Evolutionary conservation across 805 yeast species (phyloP), one percentile per base, ranked within the genome.

Genomic region (Dipodascopsis uninucleata): DNA sequence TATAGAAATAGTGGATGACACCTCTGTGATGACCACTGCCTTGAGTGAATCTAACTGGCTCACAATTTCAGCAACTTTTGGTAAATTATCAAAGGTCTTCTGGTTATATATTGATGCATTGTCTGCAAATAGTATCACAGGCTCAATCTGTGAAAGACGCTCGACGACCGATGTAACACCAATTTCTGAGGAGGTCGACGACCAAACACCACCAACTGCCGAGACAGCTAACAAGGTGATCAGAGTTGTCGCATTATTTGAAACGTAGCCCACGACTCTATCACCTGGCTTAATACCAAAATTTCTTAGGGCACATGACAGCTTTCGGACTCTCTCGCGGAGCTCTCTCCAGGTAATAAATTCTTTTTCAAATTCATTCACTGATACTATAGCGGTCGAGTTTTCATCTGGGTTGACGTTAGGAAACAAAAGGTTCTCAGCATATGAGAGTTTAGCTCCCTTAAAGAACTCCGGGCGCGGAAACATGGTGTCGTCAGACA

Each of bases 131-230:
- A 55, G 33, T n/a, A 55, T 21, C 24, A 33, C 42, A 8, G 58
- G 58, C 28, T 50, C 47, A 12, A 55, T 52, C 40, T 55, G 58
- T 14, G 53, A 36, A 10, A 54, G 25, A 14, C 58, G 50, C 31
- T 54, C 58, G 25, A 53, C 42, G 26, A 54, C 58, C 10, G 56
- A 36, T 12, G 22, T 43, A 8, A 48, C 45, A 17, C 58, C 58
- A 23, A 54, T 55, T 34, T 55, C 58, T n/a, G 52, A 43, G 14
- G 56, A 45, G 12, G 58, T 55, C 12, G 58, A 51, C 14, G 56
- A 51, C 58, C 58, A 54, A 3, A 55, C 45, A 3, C 44, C 58
- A 22, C 58, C 58, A n/a, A 54, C 35, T 10, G 58, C 39, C 4
- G 58, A 53, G 3, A 53, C 46, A 5, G 58, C 58, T 5, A 54